Base-by-base conservation (phyloP, 2,329 filamentous ascomycete genomes). In the Penicillium sp. region DNA sequence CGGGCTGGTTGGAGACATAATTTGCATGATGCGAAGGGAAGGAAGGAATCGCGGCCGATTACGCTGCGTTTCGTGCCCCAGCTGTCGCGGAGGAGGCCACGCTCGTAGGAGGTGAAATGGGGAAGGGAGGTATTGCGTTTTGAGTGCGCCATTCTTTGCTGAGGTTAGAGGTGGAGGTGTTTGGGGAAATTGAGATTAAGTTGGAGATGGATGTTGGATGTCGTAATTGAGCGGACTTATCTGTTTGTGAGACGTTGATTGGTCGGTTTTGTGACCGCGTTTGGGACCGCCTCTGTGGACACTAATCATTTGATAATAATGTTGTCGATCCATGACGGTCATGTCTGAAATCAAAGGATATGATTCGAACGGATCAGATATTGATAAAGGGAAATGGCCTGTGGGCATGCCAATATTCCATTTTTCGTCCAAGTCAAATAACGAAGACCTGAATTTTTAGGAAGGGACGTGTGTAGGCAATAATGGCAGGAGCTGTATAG, bases 21-120 rank as follows among this genome's bases (percentile, higher is more conserved):
- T 53, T 88, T 86, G 78, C 93, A 99, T 22, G 89, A 91, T 53
- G 89, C 91, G 73, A 98, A 96, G 5, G 91, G 88, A 11, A 98
- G 86, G 75, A 96, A 98, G 55, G 90, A 95, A 71, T 98, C 95
- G 69, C 93, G 89, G 22, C 85, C 87, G 33, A 98, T 86, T 52
- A 91, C 90, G n/a, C 92, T 91, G 51, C 89, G 86, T 63, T 88
- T 90, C 9, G 88, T 86, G 65, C 88, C 86, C 92, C 95, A 98
- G 65, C 87, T 86, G 19, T 85, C 84, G 69, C 92, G 91, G 58
- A 96, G 89, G 49, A 93, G 84, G 51, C 85, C 84, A 64, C 95
- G 88, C 78, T 98, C 95, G 77, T 97, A 87, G 24, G 91, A 88
- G 33, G 95, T 98, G 81, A 98, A 98, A 76, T 97, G 92, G 43